Evolutionary conservation across 371 early-diverging fungal species (phyloP), one percentile per base, ranked within the genome.

Genomic region (Zychaea mexicana): DNA sequence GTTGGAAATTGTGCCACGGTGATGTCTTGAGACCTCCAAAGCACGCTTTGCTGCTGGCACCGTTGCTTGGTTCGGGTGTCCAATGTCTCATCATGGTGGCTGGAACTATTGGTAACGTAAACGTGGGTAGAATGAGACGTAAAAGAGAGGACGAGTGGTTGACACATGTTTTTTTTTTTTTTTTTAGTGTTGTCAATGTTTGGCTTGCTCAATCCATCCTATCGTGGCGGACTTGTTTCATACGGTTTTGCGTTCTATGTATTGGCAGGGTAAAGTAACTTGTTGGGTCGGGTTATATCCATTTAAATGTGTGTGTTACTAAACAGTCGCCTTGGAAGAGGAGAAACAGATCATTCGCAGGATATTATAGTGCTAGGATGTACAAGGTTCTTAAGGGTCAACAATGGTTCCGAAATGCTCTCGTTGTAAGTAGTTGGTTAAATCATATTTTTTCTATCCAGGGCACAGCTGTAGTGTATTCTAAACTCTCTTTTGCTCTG

Each of bases 1-100:
- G 93, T 9, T 95, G 95, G 95, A 95, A 95, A 77, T 79, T 94
- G 24, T 89, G 94, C 1, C 94, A 94, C 59, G 94, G 92, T 17
- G 95, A 95, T 71, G 92, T 94, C 19, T 92, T 94, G 69, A 75
- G 94, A 13, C 79, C 92, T 2, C 94, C 94, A 0, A 65, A 60
- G 27, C 74, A 82, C 28, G 71, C 82, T 28, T 83, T 84, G 53
- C 68, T 91, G 26, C 72, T 94, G 58, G 85, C 90, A 17, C 90
- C 92, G 3, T 66, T 93, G 28, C 58, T 94, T 52, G 95, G 95
- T n/a, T 88, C 85, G 13, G 94, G 94, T 9, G 88, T 91, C 17
- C 95, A 94, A 58, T 67, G 91, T 19, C 69, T 90, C 47, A 78
- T 83, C 62, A 92, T 92, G 88, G 64, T 78, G 6, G 57, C 74